Percentiles rank a stretch among this genome's conserved stretches.
Conservation (phyloP, 1,284 basidiomycete species). For the Irpex lacteus region DNA sequence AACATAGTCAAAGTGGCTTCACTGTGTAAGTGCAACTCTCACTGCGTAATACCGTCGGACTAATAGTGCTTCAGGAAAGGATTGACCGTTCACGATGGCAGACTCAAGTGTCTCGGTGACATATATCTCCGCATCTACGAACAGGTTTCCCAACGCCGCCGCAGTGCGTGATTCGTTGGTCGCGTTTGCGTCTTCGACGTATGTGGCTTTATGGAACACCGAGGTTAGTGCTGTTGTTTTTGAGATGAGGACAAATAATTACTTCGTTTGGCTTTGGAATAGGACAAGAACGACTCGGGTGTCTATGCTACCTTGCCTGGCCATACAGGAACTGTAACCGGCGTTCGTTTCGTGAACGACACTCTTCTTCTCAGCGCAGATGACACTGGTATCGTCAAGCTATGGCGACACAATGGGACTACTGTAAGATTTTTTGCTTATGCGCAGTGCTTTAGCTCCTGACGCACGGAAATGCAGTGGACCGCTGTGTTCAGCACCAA, state of each 20-base stretch:
- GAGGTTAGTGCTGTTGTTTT: conserved; percentile 34
- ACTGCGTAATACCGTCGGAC: too few species aligned
- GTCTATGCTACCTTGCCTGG: conserved; percentile 71
- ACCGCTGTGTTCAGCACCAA: conserved; percentile 24
- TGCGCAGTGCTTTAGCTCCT: conserved; percentile 1
- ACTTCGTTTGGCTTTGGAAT: neutral
- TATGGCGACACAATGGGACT: conserved; percentile 46
- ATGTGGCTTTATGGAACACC: conserved; percentile 79
- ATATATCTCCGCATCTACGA: conserved; percentile 82
- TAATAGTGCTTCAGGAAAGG: too few species aligned
- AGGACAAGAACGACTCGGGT: conserved; percentile 53
- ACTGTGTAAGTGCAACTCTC: neutral
- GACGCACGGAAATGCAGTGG: conserved; percentile 48
- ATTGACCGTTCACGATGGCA: neutral
- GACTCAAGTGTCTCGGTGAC: conserved; percentile 36
- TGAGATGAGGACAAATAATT: neutral
- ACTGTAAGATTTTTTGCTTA: conserved; percentile 35
- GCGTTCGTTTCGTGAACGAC: conserved; percentile 59
- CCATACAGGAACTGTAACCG: conserved; percentile 75
- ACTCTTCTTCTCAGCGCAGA: conserved; percentile 68
- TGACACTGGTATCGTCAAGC: conserved; percentile 59
- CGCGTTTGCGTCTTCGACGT: conserved; percentile 76
- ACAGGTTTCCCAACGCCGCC: conserved; percentile 70
- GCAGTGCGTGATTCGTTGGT: conserved; percentile 59
- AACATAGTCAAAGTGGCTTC: too few species aligned